These are phyloP conservation scores for Podospora bellae-mahoneyi DNA, from an alignment of 495 filamentous ascomycete genomes.

Conservation along the genomic window DNA sequence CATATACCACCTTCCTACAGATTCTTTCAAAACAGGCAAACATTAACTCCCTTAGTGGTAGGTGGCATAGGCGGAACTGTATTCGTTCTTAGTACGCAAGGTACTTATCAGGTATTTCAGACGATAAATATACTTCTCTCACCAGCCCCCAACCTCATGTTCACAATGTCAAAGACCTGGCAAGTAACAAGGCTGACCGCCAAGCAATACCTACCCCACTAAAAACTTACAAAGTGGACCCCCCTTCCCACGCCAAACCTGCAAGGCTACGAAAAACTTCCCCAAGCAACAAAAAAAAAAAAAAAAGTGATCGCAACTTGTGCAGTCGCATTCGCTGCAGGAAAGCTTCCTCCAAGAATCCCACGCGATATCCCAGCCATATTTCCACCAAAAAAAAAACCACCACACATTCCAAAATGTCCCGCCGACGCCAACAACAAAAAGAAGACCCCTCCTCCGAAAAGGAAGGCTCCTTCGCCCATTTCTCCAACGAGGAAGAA, in stretches of 20 bases:
- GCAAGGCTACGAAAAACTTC: constrained; percentile 27
- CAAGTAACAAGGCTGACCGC: constrained; percentile 20
- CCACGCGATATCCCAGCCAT: neutral
- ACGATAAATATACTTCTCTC: too few relatives aligned
- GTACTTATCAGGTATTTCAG: neutral
- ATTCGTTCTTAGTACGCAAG: neutral
- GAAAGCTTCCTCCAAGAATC: constrained; percentile 1
- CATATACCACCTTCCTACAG: neutral
- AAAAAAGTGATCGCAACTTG: constrained; percentile 33
- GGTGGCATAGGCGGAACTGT: too few relatives aligned
- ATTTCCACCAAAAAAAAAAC: neutral
- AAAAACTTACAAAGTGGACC: constrained; percentile 10
- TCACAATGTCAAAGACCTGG: neutral
- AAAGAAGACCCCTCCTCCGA: constrained; percentile 25
- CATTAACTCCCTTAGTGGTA: too few relatives aligned
- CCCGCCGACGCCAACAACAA: constrained; percentile 19
- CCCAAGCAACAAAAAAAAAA: neutral
- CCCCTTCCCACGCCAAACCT: constrained; percentile 9
- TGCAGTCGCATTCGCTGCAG: neutral
- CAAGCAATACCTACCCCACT: neutral
- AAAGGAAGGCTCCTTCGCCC: constrained; percentile 32
- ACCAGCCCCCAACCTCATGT: neutral
- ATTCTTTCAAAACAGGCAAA: too few relatives aligned
- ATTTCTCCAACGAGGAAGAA: constrained; percentile 34
- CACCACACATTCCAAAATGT: constrained; percentile 10